Evolutionary conservation across 768 basidiomycete genomes (phyloP).

Genomic region (Suillus alpinus): DNA sequence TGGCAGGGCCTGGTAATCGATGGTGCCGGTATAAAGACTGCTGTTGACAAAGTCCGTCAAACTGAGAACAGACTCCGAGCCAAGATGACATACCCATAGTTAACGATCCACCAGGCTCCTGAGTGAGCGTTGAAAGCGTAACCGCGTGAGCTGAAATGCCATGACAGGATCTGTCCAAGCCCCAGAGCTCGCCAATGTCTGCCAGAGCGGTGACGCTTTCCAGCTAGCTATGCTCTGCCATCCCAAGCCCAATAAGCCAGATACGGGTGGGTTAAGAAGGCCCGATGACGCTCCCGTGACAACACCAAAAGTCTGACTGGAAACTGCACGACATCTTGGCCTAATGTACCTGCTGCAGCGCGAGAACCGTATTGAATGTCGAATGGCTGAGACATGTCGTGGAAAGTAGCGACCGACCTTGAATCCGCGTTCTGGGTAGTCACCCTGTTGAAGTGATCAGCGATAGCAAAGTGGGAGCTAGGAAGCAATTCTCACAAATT

Average conservation of each 20-base stretch:
- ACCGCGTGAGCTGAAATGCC: slow-evolving; percentile 83
- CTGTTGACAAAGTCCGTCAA: slow-evolving; percentile 49
- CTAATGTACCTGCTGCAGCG: slow-evolving; percentile 67
- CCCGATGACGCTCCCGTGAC: slow-evolving; percentile 52
- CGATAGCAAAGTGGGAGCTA: not conserved
- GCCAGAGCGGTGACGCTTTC: slow-evolving; percentile 77
- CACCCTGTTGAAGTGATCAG: slow-evolving; percentile 40
- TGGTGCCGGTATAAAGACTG: slow-evolving; percentile 74
- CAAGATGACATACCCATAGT: slow-evolving; percentile 52
- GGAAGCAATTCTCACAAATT: slow-evolving; percentile 42
- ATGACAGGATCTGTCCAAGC: slow-evolving; percentile 71
- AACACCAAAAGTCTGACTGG: slow-evolving; percentile 72
- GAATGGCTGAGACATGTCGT: slow-evolving; percentile 54
- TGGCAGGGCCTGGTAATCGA: slow-evolving; percentile 76
- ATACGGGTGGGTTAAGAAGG: slow-evolving; percentile 68
- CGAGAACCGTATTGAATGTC: slow-evolving; percentile 82
- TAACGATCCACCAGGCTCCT: slow-evolving; percentile 75
- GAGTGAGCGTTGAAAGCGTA: slow-evolving; percentile 38
- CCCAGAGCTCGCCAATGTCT: slow-evolving; percentile 62
- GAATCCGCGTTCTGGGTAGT: slow-evolving; percentile 66
- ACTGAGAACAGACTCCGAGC: not conserved
- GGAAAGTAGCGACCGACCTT: slow-evolving; percentile 56
- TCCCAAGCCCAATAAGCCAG: slow-evolving; percentile 86
- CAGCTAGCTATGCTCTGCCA: slow-evolving; percentile 75
- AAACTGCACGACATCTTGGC: slow-evolving; percentile 70